Base-by-base conservation (phyloP, 371 early-diverging fungal species). In the Mucor plumbeus region DNA sequence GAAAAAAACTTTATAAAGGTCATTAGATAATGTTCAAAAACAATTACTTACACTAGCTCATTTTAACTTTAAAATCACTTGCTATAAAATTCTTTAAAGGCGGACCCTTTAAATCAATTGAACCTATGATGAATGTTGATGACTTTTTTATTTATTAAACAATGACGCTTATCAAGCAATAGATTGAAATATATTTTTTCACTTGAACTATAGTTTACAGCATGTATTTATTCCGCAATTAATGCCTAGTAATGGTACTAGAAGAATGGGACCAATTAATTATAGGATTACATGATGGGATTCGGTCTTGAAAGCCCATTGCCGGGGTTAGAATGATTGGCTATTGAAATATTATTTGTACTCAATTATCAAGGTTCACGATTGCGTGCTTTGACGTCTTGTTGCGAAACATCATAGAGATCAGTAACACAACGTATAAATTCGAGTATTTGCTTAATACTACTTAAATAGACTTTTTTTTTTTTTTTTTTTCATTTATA, bases 321-420 rank as follows among this genome's bases (percentile, higher is more conserved):
- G 58, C 58, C 64, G 41, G 40, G 11, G 31, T 19, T 19, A 44
- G 53, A 36, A 4, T 55, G 26, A 69, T 69, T 69, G 69, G 69
- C 56, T 63, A 58, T 38, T 44, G 13, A 17, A 31, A 19, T 21
- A 15, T 41, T 36, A 56, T 33, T 48, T 56, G 40, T 38, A 41
- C 60, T 65, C 65, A 65, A 70, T 64, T 17, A 39, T 34, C 14
- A 31, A 68, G 31, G 62, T 43, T 61, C 56, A 57, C 19, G 70
- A 70, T 70, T 70, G 66, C 70, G 70, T 70, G 70, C 70, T 70
- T 70, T 70, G 70, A 70, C 66, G 70, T 62, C 70, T 70, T 61
- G 70, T 70, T 65, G 59, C 70, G 70, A 70, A 69, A 70, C 65
- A 65, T 65, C 62, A 55, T 57, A 41, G 34, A 50, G 44, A 65